Conservation (phyloP, 768 basidiomycete genomes). For the Termitomyces bulborhizus region DNA sequence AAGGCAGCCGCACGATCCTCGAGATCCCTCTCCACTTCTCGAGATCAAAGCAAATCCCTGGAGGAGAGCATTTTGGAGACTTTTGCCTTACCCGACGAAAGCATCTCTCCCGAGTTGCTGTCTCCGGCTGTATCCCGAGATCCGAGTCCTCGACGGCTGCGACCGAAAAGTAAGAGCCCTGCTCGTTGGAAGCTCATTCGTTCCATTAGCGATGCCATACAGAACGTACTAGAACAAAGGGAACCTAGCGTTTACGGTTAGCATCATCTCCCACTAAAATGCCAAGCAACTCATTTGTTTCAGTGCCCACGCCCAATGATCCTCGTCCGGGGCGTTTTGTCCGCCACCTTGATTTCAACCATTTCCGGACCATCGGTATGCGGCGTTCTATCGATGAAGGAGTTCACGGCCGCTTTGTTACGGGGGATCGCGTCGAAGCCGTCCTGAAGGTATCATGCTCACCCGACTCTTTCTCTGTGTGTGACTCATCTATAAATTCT, state of each 20-base stretch:
- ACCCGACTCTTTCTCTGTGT: neutral
- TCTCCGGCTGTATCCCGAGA: slow-evolving; percentile 80
- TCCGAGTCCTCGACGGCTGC: slow-evolving; percentile 70
- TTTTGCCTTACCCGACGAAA: slow-evolving; percentile 56
- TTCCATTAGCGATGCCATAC: slow-evolving; percentile 73
- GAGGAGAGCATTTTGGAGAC: slow-evolving; percentile 57
- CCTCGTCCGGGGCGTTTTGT: slow-evolving; percentile 76
- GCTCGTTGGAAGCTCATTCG: slow-evolving; percentile 80
- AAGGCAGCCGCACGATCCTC: slow-evolving; percentile 51
- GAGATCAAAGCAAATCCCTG: slow-evolving; percentile 42
- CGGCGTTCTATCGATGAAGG: slow-evolving; percentile 88
- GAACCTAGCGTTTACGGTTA: slow-evolving; percentile 70
- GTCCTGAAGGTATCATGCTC: slow-evolving; percentile 58
- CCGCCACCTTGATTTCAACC: slow-evolving; percentile 88
- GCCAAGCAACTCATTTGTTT: neutral
- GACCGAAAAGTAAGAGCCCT: slow-evolving; percentile 75
- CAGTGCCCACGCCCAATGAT: slow-evolving; percentile 67
- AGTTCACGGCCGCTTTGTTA: slow-evolving; percentile 87
- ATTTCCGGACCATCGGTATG: slow-evolving; percentile 97
- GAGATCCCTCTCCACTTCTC: slow-evolving; percentile 18
- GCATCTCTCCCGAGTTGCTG: slow-evolving; percentile 69
- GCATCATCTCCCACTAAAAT: neutral
- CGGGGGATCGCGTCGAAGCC: slow-evolving; percentile 75
- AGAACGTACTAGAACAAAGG: slow-evolving; percentile 56
- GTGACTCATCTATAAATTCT: slow-evolving; percentile 7